Evolutionary conservation across 2,329 filamentous ascomycete species (phyloP).

Genomic region (Cucurbitaria berberidis): DNA sequence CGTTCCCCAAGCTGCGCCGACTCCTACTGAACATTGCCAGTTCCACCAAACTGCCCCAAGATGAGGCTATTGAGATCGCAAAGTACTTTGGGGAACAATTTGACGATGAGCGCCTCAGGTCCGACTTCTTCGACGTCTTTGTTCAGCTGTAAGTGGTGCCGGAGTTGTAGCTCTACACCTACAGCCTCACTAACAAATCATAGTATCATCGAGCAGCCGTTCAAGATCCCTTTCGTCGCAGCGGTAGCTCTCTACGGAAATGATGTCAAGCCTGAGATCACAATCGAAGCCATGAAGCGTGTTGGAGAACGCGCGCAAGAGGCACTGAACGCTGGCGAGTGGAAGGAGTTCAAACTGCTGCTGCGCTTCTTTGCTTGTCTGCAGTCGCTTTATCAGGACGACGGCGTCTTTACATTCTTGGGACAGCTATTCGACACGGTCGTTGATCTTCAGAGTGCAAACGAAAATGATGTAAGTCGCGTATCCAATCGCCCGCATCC

Average conservation of each 20-base stretch:
- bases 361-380: constrained; percentile 89
- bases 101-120: constrained; percentile 76
- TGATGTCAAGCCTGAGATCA: constrained; percentile 75
- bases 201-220: constrained; percentile 82
- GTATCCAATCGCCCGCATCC: not conserved
- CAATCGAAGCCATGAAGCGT: constrained; percentile 71
- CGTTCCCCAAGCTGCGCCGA: constrained; percentile 42
- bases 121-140: constrained; percentile 73
- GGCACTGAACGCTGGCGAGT: constrained; percentile 74
- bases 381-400: constrained; percentile 78
- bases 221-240: constrained; percentile 96
- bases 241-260: constrained; percentile 83
- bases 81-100: constrained; percentile 78
- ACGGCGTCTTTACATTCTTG: constrained; percentile 83
- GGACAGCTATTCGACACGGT: constrained; percentile 90
- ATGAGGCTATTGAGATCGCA: constrained; percentile 47
- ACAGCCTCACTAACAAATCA: constrained; percentile 14
- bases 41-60: constrained; percentile 44
- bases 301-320: constrained; percentile 68
- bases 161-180: too few relatives aligned
- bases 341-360: constrained; percentile 89
- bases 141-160: constrained; percentile 68
- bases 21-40: constrained; percentile 48
- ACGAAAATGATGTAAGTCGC: constrained; percentile 82
- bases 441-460: constrained; percentile 91